Evolutionary conservation across 2,329 filamentous ascomycete species (phyloP), one percentile per base, ranked within the genome.

Genomic region (Trichoderma breve): DNA sequence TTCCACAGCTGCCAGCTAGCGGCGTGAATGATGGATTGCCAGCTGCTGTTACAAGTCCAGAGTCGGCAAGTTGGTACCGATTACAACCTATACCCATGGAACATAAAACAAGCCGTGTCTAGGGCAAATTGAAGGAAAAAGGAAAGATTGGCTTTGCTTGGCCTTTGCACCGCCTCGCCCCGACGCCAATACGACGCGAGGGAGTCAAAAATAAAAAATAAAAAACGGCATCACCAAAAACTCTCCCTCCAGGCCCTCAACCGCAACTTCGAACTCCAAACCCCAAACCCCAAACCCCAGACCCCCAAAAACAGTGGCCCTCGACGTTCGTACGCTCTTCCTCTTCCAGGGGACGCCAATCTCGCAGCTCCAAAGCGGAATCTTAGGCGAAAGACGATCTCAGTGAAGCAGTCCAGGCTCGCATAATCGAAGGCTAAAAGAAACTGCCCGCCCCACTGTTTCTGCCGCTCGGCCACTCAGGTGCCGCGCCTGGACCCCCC

Each of bases 401-500:
- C 26, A 34, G 47, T 34, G 30, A 30, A 43, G 57, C 18, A 34
- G 28, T 34, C 57, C 21, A 21, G 28, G n/a, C 32, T 21, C 64
- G 30, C 51, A 30, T 55, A 57, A 32, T 58, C 8, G 53, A 55
- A 21, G 51, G 51, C 51, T 14, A 43, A 28, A 66, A 60, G 53
- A 68, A 62, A 69, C 63, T 57, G 30, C n/a, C 34, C 24, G 64
- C 70, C 47, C 64, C 70, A 7, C n/a, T 60, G 26, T n/a, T 71
- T 58, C 28, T 53, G 34, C 43, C 26, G n/a, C 47, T 24, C 39
- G 47, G 64, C 70, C 64, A 72, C 51, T 64, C 57, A 72, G 53
- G 51, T 36, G 47, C 53, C 39, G 66, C 34, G 12, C 5, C 30
- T 6, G 18, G 3, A 3, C 24, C 66, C 51, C 67, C 57, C 58